Evolutionary conservation across 768 basidiomycete species (phyloP).

Genomic region (Albatrellus ellisii): DNA sequence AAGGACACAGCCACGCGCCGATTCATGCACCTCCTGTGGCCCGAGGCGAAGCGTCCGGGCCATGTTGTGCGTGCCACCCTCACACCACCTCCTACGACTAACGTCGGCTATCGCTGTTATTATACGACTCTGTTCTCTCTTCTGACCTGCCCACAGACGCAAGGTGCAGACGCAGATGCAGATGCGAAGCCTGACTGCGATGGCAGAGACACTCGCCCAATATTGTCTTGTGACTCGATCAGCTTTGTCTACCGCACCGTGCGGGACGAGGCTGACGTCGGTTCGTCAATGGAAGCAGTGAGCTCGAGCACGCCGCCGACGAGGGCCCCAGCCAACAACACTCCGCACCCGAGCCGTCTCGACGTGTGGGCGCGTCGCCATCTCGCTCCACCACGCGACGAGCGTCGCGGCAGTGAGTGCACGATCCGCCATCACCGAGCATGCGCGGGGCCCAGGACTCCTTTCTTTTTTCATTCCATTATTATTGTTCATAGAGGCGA

Average conservation of each 20-base stretch:
- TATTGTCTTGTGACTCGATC: conserved; percentile 1
- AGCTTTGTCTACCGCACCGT: conserved; percentile 5
- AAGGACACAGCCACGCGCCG: conserved; percentile 43
- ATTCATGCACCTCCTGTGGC: conserved; percentile 69
- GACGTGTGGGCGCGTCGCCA: conserved; percentile 31
- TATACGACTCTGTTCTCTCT: conserved; percentile 35
- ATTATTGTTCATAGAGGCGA: conserved; percentile 6
- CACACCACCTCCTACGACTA: conserved; percentile 65
- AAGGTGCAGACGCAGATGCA: conserved; percentile 17
- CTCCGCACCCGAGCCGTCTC: conserved; percentile 15
- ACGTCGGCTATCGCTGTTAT: conserved; percentile 41
- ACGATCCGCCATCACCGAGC: not conserved
- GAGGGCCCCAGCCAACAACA: conserved; percentile 15
- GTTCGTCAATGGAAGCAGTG: conserved; percentile 1
- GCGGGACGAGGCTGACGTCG: conserved; percentile 20
- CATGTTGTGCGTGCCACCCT: conserved; percentile 27
- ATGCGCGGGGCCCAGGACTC: not conserved
- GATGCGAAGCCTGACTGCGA: not conserved
- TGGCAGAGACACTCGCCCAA: no score
- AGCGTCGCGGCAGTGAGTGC: conserved; percentile 18
- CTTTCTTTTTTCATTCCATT: conserved; percentile 8
- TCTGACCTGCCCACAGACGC: conserved; percentile 17
- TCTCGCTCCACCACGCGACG: conserved; percentile 39
- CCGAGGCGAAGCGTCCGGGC: conserved; percentile 55
- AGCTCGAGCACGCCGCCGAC: conserved; percentile 10